Percentiles rank a stretch among this genome's conserved stretches.
These are phyloP conservation scores for Ustilago lituana DNA, from an alignment of 1,284 basidiomycete genomes.

Conservation along the genomic window DNA sequence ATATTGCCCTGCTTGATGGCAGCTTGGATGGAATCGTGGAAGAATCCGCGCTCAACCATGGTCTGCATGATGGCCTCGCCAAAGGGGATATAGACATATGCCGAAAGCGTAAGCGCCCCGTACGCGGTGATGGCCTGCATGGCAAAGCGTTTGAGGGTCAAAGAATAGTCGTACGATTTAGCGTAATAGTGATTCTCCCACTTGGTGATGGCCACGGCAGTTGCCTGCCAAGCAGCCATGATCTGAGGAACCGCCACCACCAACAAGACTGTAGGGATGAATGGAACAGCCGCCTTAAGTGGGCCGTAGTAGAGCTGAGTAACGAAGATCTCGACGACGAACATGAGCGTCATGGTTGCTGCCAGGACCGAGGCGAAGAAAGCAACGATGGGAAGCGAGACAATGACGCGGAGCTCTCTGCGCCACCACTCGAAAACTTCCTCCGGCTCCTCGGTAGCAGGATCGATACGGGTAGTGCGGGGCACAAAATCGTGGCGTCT, in stretches of 20 bases:
- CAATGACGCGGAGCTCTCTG: constrained; percentile 75
- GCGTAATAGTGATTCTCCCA: constrained; percentile 81
- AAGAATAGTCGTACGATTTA: constrained; percentile 78
- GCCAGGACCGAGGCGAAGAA: constrained; percentile 79
- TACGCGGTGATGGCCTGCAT: constrained; percentile 89
- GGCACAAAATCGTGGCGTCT: constrained; percentile 58
- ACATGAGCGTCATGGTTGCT: constrained; percentile 68
- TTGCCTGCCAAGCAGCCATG: constrained; percentile 78
- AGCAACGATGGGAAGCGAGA: constrained; percentile 80
- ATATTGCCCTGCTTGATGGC: constrained; percentile 55
- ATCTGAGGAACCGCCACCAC: constrained; percentile 83
- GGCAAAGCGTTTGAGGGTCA: constrained; percentile 91
- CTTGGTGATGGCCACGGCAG: constrained; percentile 78
- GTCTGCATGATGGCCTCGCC: constrained; percentile 62
- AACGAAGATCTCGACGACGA: constrained; percentile 66
- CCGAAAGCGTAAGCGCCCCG: constrained; percentile 67
- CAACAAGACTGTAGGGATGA: constrained; percentile 86
- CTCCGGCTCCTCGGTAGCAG: constrained; percentile 58
- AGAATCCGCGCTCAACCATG: constrained; percentile 58
- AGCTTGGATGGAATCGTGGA: constrained; percentile 46
- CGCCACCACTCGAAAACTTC: constrained; percentile 67
- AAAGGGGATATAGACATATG: constrained; percentile 67
- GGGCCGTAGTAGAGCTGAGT: constrained; percentile 76
- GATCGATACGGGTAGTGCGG: constrained; percentile 38
- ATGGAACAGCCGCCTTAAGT: constrained; percentile 77